These are phyloP conservation scores for Trametes pubescens DNA, from an alignment of 1,284 basidiomycete species.

Conservation along the genomic window DNA sequence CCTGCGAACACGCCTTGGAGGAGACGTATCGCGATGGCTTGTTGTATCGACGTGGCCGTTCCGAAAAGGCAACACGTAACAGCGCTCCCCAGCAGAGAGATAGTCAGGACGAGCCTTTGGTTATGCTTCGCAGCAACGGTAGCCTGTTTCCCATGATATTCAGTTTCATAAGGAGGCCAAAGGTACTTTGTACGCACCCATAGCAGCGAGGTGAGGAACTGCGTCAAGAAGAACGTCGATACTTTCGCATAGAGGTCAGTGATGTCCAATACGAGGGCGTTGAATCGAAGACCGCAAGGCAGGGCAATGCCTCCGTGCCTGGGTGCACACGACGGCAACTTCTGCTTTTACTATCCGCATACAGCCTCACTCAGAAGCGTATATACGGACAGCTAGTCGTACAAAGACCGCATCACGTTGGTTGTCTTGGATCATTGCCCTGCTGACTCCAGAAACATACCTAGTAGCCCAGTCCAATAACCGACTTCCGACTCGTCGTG, in stretches of 20 bases:
- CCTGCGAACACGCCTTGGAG: slow-evolving; percentile 97
- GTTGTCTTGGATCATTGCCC: too few relatives aligned
- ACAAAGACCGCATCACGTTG: neutral
- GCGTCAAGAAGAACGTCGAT: slow-evolving; percentile 83
- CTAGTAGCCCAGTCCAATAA: slow-evolving; percentile 86
- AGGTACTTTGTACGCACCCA: slow-evolving; percentile 57
- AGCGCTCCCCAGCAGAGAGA: slow-evolving; percentile 86
- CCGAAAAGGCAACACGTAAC: slow-evolving; percentile 87
- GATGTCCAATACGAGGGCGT: neutral
- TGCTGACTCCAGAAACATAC: slow-evolving; percentile 46
- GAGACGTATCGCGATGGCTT: slow-evolving; percentile 90
- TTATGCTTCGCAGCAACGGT: slow-evolving; percentile 94
- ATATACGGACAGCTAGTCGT: too few relatives aligned
- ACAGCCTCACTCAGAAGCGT: neutral
- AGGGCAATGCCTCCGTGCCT: neutral
- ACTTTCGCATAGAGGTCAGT: slow-evolving; percentile 50
- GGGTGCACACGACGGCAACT: neutral
- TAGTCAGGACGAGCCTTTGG: slow-evolving; percentile 83
- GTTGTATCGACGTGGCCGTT: slow-evolving; percentile 79
- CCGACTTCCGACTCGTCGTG: slow-evolving; percentile 79
- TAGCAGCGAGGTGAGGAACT: slow-evolving; percentile 93
- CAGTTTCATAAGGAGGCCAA: slow-evolving; percentile 1
- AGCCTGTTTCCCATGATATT: slow-evolving; percentile 60
- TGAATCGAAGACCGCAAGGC: neutral
- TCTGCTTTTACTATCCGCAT: neutral